Conservation (phyloP, 2,329 filamentous ascomycete species). For the Scedosporium apiospermum region DNA sequence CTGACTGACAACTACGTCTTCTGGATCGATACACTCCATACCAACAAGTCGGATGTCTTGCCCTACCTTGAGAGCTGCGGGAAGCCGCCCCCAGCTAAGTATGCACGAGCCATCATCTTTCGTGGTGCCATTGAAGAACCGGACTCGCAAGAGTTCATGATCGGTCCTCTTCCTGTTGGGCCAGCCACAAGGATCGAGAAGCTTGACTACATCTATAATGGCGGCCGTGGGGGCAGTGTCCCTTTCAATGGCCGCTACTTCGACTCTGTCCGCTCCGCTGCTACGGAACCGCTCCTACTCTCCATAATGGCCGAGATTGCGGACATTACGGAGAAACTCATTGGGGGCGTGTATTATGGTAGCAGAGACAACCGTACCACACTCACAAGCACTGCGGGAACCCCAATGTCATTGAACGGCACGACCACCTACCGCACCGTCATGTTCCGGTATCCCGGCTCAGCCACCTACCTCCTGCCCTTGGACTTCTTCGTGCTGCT, state of each 20-base stretch:
- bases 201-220: constrained; percentile 33
- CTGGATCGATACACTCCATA: constrained; percentile 35
- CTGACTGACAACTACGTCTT: constrained; percentile 35
- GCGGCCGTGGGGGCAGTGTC: constrained; percentile 25
- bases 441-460: constrained; percentile 31
- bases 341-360: constrained; percentile 25
- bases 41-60: constrained; percentile 37
- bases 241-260: constrained; percentile 25
- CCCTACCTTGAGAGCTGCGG: constrained; percentile 30
- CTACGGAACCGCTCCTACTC: constrained; percentile 24
- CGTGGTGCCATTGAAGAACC: constrained; percentile 31
- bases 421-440: constrained; percentile 26
- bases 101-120: constrained; percentile 36
- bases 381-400: constrained; percentile 21
- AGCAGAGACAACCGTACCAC: constrained; percentile 18
- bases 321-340: constrained; percentile 31
- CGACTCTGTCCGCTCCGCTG: constrained; percentile 19
- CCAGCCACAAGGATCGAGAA: constrained; percentile 25
- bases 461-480: constrained; percentile 28
- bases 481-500: constrained; percentile 35
- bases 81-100: constrained; percentile 23
- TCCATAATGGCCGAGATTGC: constrained; percentile 32
- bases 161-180: constrained; percentile 36
- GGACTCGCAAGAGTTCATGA: constrained; percentile 36
- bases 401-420: constrained; percentile 29